Conservation (phyloP, 2,329 filamentous ascomycete genomes). For the Thermoascus crustaceus region DNA sequence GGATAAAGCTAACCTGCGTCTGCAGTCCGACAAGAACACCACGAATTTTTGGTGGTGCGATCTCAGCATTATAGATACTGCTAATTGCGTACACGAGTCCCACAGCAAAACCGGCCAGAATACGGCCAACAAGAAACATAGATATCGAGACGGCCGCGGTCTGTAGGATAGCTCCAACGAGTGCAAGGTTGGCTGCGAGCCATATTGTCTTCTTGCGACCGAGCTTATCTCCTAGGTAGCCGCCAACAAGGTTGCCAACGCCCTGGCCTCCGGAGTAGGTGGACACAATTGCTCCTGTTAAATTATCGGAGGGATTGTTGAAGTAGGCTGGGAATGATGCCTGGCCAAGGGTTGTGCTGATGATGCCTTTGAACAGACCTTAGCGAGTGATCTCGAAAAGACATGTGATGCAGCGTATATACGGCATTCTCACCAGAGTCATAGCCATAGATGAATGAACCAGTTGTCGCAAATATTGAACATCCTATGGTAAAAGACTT, state of each 20-base stretch:
- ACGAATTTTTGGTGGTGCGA: slow-evolving; percentile 8
- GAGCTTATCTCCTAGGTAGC: slow-evolving; percentile 11
- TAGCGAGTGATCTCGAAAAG: no score
- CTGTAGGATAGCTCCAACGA: slow-evolving; percentile 3
- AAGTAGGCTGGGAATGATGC: slow-evolving; percentile 22
- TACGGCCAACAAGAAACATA: not conserved
- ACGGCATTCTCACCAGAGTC: slow-evolving; percentile 16
- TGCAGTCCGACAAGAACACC: slow-evolving; percentile 5
- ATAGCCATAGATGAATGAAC: slow-evolving; percentile 22
- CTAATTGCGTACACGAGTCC: not conserved
- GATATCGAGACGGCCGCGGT: not conserved
- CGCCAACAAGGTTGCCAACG: slow-evolving; percentile 8
- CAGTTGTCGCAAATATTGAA: no score
- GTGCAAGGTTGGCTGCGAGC: slow-evolving; percentile 3
- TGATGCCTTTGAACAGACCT: slow-evolving; percentile 19
- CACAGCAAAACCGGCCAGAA: not conserved
- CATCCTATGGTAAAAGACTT: no score
- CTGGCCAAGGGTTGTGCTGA: slow-evolving; percentile 23
- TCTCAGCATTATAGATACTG: slow-evolving; percentile 5
- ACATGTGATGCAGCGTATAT: no score
- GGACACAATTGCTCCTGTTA: slow-evolving; percentile 8
- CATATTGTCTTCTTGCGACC: slow-evolving; percentile 15
- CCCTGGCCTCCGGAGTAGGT: slow-evolving; percentile 3
- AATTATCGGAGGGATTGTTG: slow-evolving; percentile 16
- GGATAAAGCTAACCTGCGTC: not conserved